A percentile compares a stretch with the other conserved stretches of the same genome.
phyloP scores from a whole-genome alignment of 176 grass and related monocot species.

The Microstegium vimineum region DNA sequence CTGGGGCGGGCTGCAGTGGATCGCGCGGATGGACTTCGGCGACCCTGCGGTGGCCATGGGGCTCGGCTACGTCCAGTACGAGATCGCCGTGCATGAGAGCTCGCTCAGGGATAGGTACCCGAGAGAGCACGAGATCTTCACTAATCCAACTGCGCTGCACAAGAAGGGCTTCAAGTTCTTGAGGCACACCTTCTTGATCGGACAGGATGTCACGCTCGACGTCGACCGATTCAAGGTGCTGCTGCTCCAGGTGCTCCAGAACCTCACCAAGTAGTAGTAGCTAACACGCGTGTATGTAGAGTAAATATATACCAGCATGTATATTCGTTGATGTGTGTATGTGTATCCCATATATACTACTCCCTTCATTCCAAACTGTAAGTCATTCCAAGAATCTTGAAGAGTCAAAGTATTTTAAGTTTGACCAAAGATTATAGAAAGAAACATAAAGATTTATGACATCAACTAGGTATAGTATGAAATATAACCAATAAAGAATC shows the following conservation, averaged over 20 bases:
- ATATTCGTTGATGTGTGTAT: not conserved
- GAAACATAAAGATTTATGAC: too few species aligned
- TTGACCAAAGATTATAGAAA: too few species aligned
- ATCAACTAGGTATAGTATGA: too few species aligned
- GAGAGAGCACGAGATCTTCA: conserved; percentile 53
- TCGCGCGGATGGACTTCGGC: conserved; percentile 69
- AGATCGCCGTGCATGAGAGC: conserved; percentile 67
- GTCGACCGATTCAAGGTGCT: conserved; percentile 38
- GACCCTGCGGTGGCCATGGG: conserved; percentile 81
- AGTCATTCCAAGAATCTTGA: too few species aligned
- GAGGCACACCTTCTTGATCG: conserved; percentile 58
- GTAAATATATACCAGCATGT: not conserved
- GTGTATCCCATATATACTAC: not conserved
- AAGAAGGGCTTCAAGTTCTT: conserved; percentile 50
- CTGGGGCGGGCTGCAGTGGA: conserved; percentile 78
- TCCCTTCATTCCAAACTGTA: too few species aligned
- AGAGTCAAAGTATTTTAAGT: too few species aligned
- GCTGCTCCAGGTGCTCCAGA: conserved; percentile 40
- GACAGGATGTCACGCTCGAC: conserved; percentile 73
- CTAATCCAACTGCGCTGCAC: conserved; percentile 62
- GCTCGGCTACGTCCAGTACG: conserved; percentile 70
- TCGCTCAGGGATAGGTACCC: conserved; percentile 68
- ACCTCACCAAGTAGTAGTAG: conserved; percentile 36
- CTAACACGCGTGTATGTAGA: not conserved
- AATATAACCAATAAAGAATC: too few species aligned